phyloP scores from a whole-genome alignment of 345 rosid species.

The Combretum micranthum region DNA sequence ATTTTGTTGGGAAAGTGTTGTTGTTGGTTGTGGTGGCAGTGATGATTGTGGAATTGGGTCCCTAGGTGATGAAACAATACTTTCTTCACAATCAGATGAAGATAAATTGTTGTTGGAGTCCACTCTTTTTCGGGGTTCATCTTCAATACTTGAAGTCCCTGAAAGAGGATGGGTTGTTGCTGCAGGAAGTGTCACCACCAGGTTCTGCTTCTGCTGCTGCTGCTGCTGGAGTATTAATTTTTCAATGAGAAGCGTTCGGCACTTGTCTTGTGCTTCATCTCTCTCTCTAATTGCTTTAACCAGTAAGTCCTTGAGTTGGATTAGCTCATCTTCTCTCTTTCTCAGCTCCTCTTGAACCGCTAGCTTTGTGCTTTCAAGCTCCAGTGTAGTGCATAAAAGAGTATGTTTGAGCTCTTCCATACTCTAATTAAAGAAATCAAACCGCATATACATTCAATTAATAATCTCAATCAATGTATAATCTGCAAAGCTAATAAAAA shows the following conservation, averaged over 20 bases:
- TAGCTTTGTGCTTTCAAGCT: conserved; percentile 72
- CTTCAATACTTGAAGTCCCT: conserved; percentile 43
- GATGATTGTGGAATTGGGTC: conserved; percentile 32
- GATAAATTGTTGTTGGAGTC: conserved; percentile 69
- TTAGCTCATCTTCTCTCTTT: conserved; percentile 59
- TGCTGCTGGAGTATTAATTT: conserved; percentile 45
- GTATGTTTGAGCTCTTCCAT: conserved; percentile 67
- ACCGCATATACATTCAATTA: too few species aligned
- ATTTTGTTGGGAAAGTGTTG: conserved; percentile 14
- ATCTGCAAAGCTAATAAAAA: too few species aligned
- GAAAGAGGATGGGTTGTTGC: conserved; percentile 54
- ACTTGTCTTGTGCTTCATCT: conserved; percentile 64
- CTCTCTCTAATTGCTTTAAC: conserved; percentile 50
- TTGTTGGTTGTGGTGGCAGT: conserved; percentile 7
- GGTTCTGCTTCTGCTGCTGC: conserved; percentile 10
- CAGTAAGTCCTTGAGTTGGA: conserved; percentile 47
- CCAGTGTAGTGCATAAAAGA: conserved; percentile 55
- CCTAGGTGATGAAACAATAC: conserved; percentile 72
- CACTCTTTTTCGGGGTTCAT: conserved; percentile 11
- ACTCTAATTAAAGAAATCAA: conserved; percentile 33
- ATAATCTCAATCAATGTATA: too few species aligned
- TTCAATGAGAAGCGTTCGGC: conserved; percentile 47
- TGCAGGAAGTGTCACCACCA: conserved; percentile 14
- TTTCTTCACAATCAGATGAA: conserved; percentile 84
- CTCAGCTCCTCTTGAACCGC: conserved; percentile 67